phyloP scores from a whole-genome alignment of 2,329 filamentous ascomycete genomes.

The Epicoccum nigrum region DNA sequence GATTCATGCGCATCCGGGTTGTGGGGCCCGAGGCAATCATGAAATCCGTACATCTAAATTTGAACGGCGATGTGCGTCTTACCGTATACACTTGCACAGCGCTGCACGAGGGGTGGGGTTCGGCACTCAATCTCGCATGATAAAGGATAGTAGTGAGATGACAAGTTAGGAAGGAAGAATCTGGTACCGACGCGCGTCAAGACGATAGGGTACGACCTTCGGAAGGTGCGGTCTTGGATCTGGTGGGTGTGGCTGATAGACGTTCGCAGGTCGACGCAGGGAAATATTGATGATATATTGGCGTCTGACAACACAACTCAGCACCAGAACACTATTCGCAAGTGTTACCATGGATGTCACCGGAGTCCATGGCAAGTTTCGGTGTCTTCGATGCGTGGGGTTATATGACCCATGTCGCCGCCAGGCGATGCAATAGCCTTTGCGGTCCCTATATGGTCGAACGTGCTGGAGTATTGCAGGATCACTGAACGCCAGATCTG shows the following conservation, averaged over 20 bases:
- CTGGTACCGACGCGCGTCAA: conserved; percentile 13
- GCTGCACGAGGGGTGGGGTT: background rate
- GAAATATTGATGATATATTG: conserved; percentile 28
- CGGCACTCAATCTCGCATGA: background rate
- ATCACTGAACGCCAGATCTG: conserved; percentile 21
- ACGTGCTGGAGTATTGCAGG: conserved; percentile 1
- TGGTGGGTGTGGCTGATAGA: conserved; percentile 2
- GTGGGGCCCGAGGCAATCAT: conserved; percentile 4
- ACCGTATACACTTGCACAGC: background rate
- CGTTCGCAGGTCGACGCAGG: conserved; percentile 15
- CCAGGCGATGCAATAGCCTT: conserved; percentile 5
- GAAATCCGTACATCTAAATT: background rate
- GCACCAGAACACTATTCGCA: conserved; percentile 17
- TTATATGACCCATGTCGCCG: background rate
- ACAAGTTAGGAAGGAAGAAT: conserved; percentile 1
- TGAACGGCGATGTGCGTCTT: background rate
- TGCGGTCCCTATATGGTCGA: conserved; percentile 7
- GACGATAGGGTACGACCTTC: background rate
- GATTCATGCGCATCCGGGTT: conserved; percentile 1
- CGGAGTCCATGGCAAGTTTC: background rate
- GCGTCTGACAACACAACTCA: conserved; percentile 21
- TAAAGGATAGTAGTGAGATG: background rate
- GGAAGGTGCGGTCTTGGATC: conserved; percentile 3
- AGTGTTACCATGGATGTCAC: background rate
- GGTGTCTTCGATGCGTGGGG: background rate